These are phyloP conservation scores for Tuber magnatum DNA, from an alignment of 495 filamentous ascomycete species.

Conservation along the genomic window DNA sequence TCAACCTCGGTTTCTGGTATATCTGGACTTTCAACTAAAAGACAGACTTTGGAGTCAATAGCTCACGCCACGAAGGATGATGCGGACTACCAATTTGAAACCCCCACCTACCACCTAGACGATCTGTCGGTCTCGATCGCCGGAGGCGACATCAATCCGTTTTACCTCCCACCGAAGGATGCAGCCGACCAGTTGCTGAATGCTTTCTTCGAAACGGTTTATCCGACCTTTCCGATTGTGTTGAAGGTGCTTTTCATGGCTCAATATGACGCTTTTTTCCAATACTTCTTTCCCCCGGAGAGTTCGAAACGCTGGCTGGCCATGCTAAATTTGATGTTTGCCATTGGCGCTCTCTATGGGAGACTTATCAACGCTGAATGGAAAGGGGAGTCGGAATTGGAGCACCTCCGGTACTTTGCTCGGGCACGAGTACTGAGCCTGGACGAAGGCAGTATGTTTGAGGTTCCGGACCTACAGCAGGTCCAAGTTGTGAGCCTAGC, in stretches of 20 bases:
- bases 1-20: slow-evolving; percentile 32
- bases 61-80: slow-evolving; percentile 42
- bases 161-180: slow-evolving; percentile 48
- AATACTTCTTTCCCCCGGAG: slow-evolving; percentile 46
- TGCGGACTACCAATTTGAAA: slow-evolving; percentile 39
- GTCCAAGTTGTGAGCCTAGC: slow-evolving; percentile 54
- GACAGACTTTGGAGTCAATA: slow-evolving; percentile 23
- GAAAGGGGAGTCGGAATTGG: slow-evolving; percentile 45
- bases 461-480: slow-evolving; percentile 53
- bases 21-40: slow-evolving; percentile 14
- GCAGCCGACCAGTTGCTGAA: slow-evolving; percentile 52
- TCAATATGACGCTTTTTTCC: slow-evolving; percentile 32
- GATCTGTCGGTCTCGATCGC: slow-evolving; percentile 48
- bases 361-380: slow-evolving; percentile 47
- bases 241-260: slow-evolving; percentile 50
- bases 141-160: slow-evolving; percentile 46
- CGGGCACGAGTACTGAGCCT: slow-evolving; percentile 51
- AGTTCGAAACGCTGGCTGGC: slow-evolving; percentile 50
- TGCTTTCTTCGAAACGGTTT: slow-evolving; percentile 54
- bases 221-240: slow-evolving; percentile 57
- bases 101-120: slow-evolving; percentile 51
- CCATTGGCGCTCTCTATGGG: slow-evolving; percentile 51
- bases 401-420: slow-evolving; percentile 53
- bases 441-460: slow-evolving; percentile 49
- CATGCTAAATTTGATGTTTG: slow-evolving; percentile 59